Conservation (phyloP, 768 basidiomycete genomes). For the Podaxis sp. region DNA sequence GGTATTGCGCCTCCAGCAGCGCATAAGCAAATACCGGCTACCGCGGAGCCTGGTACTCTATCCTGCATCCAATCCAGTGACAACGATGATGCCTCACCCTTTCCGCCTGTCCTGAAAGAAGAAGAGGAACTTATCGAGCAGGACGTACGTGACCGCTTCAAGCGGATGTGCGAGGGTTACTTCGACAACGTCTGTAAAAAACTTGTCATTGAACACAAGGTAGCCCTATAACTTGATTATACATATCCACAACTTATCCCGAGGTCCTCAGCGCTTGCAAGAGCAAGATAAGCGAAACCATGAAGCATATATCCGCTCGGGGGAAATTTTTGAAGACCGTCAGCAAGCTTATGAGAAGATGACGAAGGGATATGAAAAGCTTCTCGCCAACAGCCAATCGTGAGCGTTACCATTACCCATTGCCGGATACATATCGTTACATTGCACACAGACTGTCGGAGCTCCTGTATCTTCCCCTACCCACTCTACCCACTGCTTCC, state of each 20-base stretch:
- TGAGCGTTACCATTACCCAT: slow-evolving; percentile 29
- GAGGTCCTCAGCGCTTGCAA: slow-evolving; percentile 70
- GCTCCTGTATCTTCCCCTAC: slow-evolving; percentile 78
- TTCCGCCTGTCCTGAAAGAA: slow-evolving; percentile 41
- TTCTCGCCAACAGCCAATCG: slow-evolving; percentile 86
- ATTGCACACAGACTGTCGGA: slow-evolving; percentile 70
- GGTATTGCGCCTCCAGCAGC: slow-evolving; percentile 56
- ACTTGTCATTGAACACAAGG: slow-evolving; percentile 86
- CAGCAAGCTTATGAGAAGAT: slow-evolving; percentile 99
- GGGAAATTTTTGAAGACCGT: slow-evolving; percentile 98
- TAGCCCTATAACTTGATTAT: slow-evolving; percentile 27
- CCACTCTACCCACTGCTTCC: slow-evolving; percentile 76
- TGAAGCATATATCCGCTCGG: slow-evolving; percentile 98
- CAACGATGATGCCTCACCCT: slow-evolving; percentile 26
- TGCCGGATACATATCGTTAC: slow-evolving; percentile 9
- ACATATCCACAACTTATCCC: background rate
- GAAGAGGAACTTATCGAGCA: slow-evolving; percentile 77
- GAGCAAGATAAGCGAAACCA: slow-evolving; percentile 96
- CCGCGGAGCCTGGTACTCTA: slow-evolving; percentile 53
- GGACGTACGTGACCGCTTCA: slow-evolving; percentile 84
- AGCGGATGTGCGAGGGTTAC: slow-evolving; percentile 90
- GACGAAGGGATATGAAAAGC: slow-evolving; percentile 92
- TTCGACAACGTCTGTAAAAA: slow-evolving; percentile 92
- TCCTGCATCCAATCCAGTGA: slow-evolving; percentile 32
- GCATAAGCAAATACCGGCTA: slow-evolving; percentile 54